Evolutionary conservation across 1,284 basidiomycete species (phyloP).

Genomic region (Marasmius fiardii): DNA sequence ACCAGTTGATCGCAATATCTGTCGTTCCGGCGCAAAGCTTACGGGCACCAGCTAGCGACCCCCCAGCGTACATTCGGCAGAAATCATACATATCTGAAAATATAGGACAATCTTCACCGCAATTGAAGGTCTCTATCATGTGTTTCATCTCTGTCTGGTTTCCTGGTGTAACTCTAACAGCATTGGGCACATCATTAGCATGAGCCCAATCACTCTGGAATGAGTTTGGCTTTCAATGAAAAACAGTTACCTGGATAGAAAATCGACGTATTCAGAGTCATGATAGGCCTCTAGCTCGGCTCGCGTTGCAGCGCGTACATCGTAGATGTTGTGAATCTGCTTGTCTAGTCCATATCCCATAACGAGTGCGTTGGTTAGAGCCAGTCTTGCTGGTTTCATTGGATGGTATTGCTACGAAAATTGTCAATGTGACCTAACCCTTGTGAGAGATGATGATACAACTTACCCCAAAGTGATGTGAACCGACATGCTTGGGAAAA

Average conservation of each 20-base stretch:
- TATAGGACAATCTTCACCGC: constrained; percentile 92
- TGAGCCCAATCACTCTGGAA: background rate
- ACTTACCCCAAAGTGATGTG: constrained; percentile 92
- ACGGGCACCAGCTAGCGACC: constrained; percentile 85
- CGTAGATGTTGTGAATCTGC: constrained; percentile 90
- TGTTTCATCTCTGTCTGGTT: constrained; percentile 74
- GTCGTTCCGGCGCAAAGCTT: constrained; percentile 84
- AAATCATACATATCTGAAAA: constrained; percentile 93
- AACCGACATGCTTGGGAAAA: constrained; percentile 90
- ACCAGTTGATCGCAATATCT: constrained; percentile 98
- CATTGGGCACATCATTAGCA: constrained; percentile 3
- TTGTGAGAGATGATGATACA: background rate
- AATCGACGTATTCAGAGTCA: constrained; percentile 93
- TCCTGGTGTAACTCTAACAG: constrained; percentile 72
- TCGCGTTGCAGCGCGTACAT: constrained; percentile 85
- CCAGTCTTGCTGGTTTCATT: constrained; percentile 96
- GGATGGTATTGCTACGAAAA: constrained; percentile 86
- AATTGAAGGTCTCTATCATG: constrained; percentile 82
- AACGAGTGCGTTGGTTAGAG: constrained; percentile 93
- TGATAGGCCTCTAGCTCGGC: constrained; percentile 92
- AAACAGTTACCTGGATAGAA: constrained; percentile 73
- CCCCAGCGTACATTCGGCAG: constrained; percentile 89
- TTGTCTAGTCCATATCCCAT: constrained; percentile 96
- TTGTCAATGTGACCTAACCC: background rate
- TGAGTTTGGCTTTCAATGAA: no score